Conservation (phyloP, 768 basidiomycete species). For the Podaxis mareebaensis region DNA sequence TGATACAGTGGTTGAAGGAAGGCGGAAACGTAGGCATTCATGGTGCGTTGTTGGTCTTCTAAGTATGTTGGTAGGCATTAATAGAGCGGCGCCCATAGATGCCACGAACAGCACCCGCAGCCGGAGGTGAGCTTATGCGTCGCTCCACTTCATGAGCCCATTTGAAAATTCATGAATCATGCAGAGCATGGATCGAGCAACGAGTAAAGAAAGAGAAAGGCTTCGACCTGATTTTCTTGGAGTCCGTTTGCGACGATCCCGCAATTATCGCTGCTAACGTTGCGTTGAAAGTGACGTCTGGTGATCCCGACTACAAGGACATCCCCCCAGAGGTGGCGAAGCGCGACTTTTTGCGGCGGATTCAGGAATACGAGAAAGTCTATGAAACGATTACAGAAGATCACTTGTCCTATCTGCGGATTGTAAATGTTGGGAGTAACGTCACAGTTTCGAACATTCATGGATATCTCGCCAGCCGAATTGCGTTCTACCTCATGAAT, state of each 20-base stretch:
- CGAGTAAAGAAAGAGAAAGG: constrained; percentile 87
- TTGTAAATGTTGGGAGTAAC: constrained; percentile 90
- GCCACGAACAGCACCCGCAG: constrained; percentile 90
- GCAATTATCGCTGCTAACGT: constrained; percentile 94
- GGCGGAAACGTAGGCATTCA: constrained; percentile 98
- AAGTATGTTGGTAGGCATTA: not conserved
- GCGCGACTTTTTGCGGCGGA: constrained; percentile 87
- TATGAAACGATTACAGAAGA: constrained; percentile 96
- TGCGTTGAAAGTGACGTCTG: constrained; percentile 91
- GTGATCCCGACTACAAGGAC: constrained; percentile 97
- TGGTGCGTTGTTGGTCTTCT: constrained; percentile 47
- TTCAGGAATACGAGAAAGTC: constrained; percentile 90
- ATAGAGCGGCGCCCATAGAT: constrained; percentile 49
- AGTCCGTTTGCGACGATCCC: constrained; percentile 94
- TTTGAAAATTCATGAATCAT: not conserved
- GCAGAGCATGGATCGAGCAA: constrained; percentile 78
- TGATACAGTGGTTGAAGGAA: constrained; percentile 92
- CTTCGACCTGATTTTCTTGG: constrained; percentile 88
- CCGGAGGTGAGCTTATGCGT: constrained; percentile 54
- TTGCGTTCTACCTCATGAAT: constrained; percentile 99
- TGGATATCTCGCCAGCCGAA: constrained; percentile 94
- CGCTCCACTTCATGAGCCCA: not conserved
- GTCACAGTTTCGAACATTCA: constrained; percentile 86
- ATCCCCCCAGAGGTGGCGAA: constrained; percentile 84
- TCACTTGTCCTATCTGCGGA: constrained; percentile 85